phyloP scores from a whole-genome alignment of 2,329 filamentous ascomycete species.

The Grosmannia clavigera region DNA sequence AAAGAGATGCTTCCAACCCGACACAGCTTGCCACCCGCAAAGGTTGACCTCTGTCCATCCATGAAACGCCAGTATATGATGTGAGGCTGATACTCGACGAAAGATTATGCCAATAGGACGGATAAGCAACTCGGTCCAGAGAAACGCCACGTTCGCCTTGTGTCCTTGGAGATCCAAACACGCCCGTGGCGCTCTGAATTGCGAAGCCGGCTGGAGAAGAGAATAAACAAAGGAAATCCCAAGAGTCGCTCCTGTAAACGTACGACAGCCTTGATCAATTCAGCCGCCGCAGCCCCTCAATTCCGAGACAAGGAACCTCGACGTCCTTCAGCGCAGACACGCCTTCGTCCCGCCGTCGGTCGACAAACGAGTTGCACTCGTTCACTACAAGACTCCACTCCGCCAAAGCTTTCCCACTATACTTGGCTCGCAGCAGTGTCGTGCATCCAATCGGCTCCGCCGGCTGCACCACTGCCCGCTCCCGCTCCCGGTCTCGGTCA shows the following conservation, averaged over 20 bases:
- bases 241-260: background rate
- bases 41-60: background rate
- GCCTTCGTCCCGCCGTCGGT: slow-evolving; percentile 62
- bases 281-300: slow-evolving; percentile 41
- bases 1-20: background rate
- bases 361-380: slow-evolving; percentile 73
- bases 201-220: background rate
- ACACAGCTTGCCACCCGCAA: background rate
- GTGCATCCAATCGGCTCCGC: slow-evolving; percentile 30
- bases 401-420: slow-evolving; percentile 60
- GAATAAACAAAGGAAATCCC: background rate
- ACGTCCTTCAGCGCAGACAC: slow-evolving; percentile 53
- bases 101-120: background rate
- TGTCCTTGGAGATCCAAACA: no score
- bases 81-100: background rate
- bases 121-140: no score
- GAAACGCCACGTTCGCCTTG: no score
- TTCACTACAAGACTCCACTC: slow-evolving; percentile 67
- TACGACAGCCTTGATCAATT: background rate
- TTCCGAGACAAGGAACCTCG: slow-evolving; percentile 53
- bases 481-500: slow-evolving; percentile 12
- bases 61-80: background rate
- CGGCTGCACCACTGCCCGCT: slow-evolving; percentile 24
- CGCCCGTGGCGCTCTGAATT: no score
- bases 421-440: slow-evolving; percentile 37